Evolutionary conservation across 2,329 filamentous ascomycete species (phyloP), one percentile per base, ranked within the genome.

Genomic region (Aspergillus sp.): DNA sequence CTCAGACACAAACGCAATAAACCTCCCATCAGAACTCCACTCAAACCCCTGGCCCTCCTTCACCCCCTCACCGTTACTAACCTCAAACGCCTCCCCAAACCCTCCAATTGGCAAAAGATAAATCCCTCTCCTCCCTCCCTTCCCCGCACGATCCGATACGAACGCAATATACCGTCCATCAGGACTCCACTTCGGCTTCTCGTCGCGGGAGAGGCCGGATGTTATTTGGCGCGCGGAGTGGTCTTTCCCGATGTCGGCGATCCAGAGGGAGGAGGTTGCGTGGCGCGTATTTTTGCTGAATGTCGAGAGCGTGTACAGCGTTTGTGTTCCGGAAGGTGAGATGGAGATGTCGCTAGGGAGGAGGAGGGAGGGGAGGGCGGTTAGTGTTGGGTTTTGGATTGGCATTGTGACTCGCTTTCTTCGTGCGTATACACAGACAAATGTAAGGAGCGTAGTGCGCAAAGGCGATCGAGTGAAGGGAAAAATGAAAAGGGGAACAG

Each of bases 221-320:
- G 56, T 63, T 19, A 63, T 41, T 53, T 60, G 52, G 11, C 53
- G 60, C 23, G 56, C 57, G 17, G 55, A 56, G 25, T 62, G 53
- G 9, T 62, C 47, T 3, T 52, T 23, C 1, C 56, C 52, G 19
- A 59, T 19, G 30, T 59, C 53, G 1, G 60, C 60, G 5, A 62
- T 54, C 56, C 60, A 62, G 6, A 59, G 57, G 4, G 60, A 59
- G 1, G 60, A 59, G 1, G 23, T 22, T 6, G 56, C 22, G 15
- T 41, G 17, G 15, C 48, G 43, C 3, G 13, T 11, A 3, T 25
- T 53, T 8, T n/a, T 30, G 17, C 51, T 48, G 52, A 62, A 59
- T 1, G 52, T 8, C 17, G 59, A 51, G 2, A 62, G 60, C 28
- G 56, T 51, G 38, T 59, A 62, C 4, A 58, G 34, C 19, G 51